Conservation (phyloP, 1,139 yeast species). For the Kodamaea anthophila region DNA sequence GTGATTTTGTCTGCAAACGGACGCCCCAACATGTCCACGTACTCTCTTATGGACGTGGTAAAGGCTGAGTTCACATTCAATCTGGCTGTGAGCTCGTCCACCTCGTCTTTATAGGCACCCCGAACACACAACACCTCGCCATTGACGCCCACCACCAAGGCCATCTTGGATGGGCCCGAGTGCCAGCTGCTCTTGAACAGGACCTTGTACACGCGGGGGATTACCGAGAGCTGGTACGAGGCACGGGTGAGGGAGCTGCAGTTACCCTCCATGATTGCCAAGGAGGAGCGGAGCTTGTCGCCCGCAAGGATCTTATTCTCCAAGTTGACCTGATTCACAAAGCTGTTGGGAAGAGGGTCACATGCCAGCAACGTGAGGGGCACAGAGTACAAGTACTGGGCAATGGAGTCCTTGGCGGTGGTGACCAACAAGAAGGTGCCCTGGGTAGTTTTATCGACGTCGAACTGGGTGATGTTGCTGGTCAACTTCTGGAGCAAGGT, state of each 20-base stretch:
- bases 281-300: constrained; percentile 37
- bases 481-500: constrained; percentile 23
- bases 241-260: constrained; percentile 8
- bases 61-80: constrained; percentile 6
- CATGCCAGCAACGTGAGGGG: constrained; percentile 15
- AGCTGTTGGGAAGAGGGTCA: constrained; percentile 33
- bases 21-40: constrained; percentile 21
- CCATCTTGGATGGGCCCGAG: constrained; percentile 5
- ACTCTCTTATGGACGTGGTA: constrained; percentile 9
- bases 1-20: constrained; percentile 35
- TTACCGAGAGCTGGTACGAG: constrained; percentile 26
- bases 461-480: constrained; percentile 34
- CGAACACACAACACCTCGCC: constrained; percentile 40
- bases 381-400: constrained; percentile 17
- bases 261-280: constrained; percentile 22
- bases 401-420: constrained; percentile 38
- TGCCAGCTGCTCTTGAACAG: constrained; percentile 34
- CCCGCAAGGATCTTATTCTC: constrained; percentile 28
- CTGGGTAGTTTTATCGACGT: constrained; percentile 18
- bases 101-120: constrained; percentile 11
- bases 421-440: constrained; percentile 20
- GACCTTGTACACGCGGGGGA: constrained; percentile 36
- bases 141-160: constrained; percentile 41
- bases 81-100: constrained; percentile 9
- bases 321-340: constrained; percentile 32